phyloP scores from a whole-genome alignment of 345 rosid genomes.

The Durio zibethinus region DNA sequence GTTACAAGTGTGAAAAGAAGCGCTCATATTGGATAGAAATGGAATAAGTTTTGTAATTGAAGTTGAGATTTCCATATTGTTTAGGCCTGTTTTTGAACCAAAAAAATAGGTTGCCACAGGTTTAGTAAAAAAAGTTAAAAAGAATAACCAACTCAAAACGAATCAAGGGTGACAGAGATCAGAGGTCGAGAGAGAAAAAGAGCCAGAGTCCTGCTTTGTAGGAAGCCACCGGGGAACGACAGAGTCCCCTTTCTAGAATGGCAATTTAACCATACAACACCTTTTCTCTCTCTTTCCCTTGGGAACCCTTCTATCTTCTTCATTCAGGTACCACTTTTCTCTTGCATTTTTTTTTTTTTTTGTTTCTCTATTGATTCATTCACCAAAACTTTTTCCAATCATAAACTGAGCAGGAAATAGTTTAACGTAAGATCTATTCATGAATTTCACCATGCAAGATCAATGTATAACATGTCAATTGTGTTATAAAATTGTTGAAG shows the following conservation, averaged over 20 bases:
- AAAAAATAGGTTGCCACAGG: slow-evolving; percentile 12
- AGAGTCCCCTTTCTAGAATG: slow-evolving; percentile 29
- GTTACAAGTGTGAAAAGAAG: slow-evolving; percentile 25
- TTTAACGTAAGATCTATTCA: neutral
- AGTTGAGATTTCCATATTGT: neutral
- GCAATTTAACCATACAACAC: slow-evolving; percentile 31
- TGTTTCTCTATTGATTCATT: neutral
- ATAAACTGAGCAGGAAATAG: neutral
- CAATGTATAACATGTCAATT: neutral
- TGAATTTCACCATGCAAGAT: neutral
- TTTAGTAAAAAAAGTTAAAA: slow-evolving; percentile 16
- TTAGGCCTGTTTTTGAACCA: neutral
- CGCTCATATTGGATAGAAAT: slow-evolving; percentile 10
- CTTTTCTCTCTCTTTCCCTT: slow-evolving; percentile 31
- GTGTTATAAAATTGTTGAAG: neutral
- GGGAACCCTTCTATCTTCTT: slow-evolving; percentile 35
- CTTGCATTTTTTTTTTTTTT: neutral
- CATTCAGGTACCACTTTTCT: slow-evolving; percentile 29
- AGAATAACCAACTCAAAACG: slow-evolving; percentile 25
- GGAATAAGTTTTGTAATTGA: neutral
- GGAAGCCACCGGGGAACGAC: slow-evolving; percentile 30
- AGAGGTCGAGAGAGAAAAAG: slow-evolving; percentile 10
- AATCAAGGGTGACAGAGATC: slow-evolving; percentile 25
- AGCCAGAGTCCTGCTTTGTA: slow-evolving; percentile 34
- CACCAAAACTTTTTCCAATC: neutral